Base-by-base conservation (phyloP, 352 stramenopile species). In the Pythium myriotylum region DNA sequence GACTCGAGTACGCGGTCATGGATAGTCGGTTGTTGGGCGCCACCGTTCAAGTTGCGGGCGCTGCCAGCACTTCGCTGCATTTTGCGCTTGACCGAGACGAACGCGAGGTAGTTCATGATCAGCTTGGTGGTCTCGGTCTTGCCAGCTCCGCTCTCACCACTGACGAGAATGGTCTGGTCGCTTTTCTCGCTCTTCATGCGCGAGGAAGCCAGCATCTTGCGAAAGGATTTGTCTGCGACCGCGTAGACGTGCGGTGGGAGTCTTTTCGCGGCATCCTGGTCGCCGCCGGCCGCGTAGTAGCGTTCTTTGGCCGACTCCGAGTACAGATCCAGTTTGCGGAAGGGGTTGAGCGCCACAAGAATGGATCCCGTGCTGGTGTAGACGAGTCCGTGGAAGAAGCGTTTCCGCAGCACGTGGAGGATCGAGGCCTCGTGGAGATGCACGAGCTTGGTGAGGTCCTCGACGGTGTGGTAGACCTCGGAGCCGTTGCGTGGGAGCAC, bases 71-170 rank as follows among this genome's bases (percentile, higher is more conserved):
- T 46, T n/a, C 58, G 43, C 1, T 59, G 39, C 24, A 48, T 17
- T 22, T 56, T 53, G 42, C 68, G 74, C 27, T 62, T 68, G 19
- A 74, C 79, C n/a, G 87, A 93, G 19, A 93, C 86, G 35, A 86
- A 92, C 24, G 94, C 84, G 50, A 99, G 73, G 79, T 98, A 99
- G 62, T 95, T 86, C 94, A 99, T 98, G 63, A 98, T 97, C 62
- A 98, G 89, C 76, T n/a, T n/a, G n/a, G n/a, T n/a, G n/a, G n/a
- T n/a, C n/a, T n/a, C n/a, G n/a, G n/a, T n/a, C n/a, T n/a, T 99
- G 20, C 96, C 95, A 16, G 95, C 94, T 16, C 96, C 96, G 51
- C 78, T 96, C 70, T 99, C 96, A 6, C 96, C 96, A 10, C 91
- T 98, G 32, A 99, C 93, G 49, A 99, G 81, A 70, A 99, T 97